Evolutionary conservation across 176 grass and related monocot species (phyloP).

Genomic region (Ampelocalamus luodianensis): DNA sequence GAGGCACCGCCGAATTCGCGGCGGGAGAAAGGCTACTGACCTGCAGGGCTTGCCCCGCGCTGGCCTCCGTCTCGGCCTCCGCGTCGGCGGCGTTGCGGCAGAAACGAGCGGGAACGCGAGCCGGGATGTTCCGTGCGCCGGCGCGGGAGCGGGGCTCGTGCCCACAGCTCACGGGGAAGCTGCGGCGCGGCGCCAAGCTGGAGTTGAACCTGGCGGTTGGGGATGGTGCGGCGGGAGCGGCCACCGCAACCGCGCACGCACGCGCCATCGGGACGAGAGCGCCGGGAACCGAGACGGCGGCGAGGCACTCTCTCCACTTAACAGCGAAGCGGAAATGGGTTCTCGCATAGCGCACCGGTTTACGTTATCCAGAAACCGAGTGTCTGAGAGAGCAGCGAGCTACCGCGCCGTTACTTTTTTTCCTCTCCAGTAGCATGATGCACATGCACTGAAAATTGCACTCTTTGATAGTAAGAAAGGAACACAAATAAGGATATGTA

Average conservation of each 20-base stretch:
- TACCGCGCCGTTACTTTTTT: not conserved
- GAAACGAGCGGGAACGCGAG: constrained; percentile 1
- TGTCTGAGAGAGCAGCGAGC: not conserved
- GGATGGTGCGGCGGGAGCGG: not conserved
- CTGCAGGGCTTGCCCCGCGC: not conserved
- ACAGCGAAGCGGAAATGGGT: not conserved
- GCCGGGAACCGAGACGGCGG: no score
- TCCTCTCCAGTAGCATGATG: not conserved
- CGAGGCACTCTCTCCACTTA: no score
- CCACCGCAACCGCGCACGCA: constrained; percentile 26
- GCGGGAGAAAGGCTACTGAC: constrained; percentile 11
- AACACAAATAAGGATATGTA: no score
- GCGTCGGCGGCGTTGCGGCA: constrained; percentile 6
- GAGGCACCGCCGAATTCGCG: no score
- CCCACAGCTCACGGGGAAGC: constrained; percentile 6
- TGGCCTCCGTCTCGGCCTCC: not conserved
- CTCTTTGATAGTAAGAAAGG: no score
- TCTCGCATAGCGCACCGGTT: not conserved
- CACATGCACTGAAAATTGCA: not conserved
- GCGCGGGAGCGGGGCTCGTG: not conserved
- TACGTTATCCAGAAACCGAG: constrained; percentile 20
- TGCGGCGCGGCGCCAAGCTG: not conserved
- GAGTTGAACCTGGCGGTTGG: not conserved
- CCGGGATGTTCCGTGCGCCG: not conserved
- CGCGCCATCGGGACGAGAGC: constrained; percentile 28